A percentile compares a stretch with the other conserved stretches of the same genome.
Evolutionary conservation across 1,139 yeast genomes (phyloP).

Genomic region (Magnusiomyces tetraspermus): DNA sequence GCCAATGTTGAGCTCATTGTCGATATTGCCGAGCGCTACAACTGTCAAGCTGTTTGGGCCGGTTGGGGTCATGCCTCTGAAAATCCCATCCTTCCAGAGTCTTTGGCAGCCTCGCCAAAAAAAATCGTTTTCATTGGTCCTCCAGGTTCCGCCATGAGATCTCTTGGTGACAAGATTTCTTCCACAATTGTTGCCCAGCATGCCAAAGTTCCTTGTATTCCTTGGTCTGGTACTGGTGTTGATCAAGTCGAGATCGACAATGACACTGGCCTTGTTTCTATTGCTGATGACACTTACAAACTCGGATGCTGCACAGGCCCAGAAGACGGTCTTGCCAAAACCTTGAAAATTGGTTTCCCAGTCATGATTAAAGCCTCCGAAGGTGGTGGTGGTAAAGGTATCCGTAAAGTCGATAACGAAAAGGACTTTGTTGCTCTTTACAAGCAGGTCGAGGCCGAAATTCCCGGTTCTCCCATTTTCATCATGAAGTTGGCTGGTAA

Average conservation of each 20-base stretch:
- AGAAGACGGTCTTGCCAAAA: conserved; percentile 79
- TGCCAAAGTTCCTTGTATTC: conserved; percentile 95
- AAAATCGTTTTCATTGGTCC: conserved; percentile 92
- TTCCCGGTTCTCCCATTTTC: conserved; percentile 93
- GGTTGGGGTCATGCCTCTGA: conserved; percentile 99
- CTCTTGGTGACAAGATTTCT: conserved; percentile 96
- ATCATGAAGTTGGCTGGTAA: conserved; percentile 91
- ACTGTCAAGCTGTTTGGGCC: conserved; percentile 99
- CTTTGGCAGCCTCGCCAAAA: conserved; percentile 81
- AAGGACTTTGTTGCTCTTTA: conserved; percentile 61
- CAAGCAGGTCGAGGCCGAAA: conserved; percentile 86
- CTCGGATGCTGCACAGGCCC: conserved; percentile 83
- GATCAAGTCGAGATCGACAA: conserved; percentile 64
- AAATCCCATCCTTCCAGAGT: conserved; percentile 89
- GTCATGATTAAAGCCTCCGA: conserved; percentile 95
- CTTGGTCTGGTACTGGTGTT: conserved; percentile 99
- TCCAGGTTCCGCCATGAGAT: conserved; percentile 97
- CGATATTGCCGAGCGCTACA: conserved; percentile 91
- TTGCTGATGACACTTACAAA: conserved; percentile 68
- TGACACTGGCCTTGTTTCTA: conserved; percentile 73
- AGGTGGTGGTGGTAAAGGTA: conserved; percentile 99
- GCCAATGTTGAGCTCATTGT: conserved; percentile 97
- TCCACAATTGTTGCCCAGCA: conserved; percentile 98
- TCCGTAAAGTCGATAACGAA: conserved; percentile 79
- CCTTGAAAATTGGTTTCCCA: conserved; percentile 83